A percentile compares a stretch with the other conserved stretches of the same genome.
Conservation (phyloP, 2,329 filamentous ascomycete species). For the Fusarium longipes region DNA sequence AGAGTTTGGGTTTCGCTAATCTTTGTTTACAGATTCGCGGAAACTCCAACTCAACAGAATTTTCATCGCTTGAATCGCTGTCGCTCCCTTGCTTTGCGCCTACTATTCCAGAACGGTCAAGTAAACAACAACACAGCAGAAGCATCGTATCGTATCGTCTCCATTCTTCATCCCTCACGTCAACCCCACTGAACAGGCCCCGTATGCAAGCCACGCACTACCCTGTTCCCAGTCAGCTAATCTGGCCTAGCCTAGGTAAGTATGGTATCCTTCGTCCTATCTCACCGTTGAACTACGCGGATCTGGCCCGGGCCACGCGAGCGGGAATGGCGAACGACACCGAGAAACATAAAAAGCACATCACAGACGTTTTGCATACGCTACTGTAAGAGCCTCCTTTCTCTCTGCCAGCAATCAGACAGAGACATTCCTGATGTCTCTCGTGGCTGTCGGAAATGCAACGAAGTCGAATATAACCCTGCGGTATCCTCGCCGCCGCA, state of each 20-base stretch:
- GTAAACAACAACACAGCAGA: not conserved
- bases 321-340: constrained; percentile 15
- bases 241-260: not conserved
- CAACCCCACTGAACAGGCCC: constrained; percentile 28
- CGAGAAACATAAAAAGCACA: constrained; percentile 23
- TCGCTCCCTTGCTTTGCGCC: constrained; percentile 34
- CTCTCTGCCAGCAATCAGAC: constrained; percentile 13
- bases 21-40: not conserved
- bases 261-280: not conserved
- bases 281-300: constrained; percentile 23
- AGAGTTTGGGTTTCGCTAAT: not conserved
- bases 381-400: constrained; percentile 19
- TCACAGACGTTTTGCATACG: not conserved
- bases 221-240: not conserved
- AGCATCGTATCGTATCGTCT: constrained; percentile 1
- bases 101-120: constrained; percentile 15
- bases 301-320: constrained; percentile 30
- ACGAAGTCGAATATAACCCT: constrained; percentile 12
- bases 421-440: constrained; percentile 24
- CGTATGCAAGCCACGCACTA: constrained; percentile 21
- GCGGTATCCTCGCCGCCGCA: constrained; percentile 32
- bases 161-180: constrained; percentile 31
- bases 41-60: constrained; percentile 14
- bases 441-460: constrained; percentile 21
- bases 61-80: constrained; percentile 2